phyloP scores from a whole-genome alignment of 768 basidiomycete species.

The Kwoniella europaea region DNA sequence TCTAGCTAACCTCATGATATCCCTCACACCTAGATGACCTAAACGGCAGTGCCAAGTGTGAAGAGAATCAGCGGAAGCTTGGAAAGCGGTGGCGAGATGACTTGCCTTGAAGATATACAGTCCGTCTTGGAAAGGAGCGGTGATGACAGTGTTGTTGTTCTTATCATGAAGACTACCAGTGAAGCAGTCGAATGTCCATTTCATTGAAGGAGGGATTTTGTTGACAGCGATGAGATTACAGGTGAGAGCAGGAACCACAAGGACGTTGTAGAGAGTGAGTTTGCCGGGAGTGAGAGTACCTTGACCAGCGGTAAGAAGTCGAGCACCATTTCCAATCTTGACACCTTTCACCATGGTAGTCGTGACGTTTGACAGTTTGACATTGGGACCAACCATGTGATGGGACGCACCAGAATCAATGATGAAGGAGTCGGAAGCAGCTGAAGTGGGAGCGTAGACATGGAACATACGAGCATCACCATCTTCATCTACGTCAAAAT shows the following conservation, averaged over 20 bases:
- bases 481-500: background rate
- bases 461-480: background rate
- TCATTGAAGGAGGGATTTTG: slow-evolving; percentile 1
- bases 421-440: slow-evolving; percentile 9
- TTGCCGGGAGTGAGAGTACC: background rate
- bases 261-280: slow-evolving; percentile 4
- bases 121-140: slow-evolving; percentile 4
- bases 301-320: background rate
- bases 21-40: slow-evolving; percentile 10
- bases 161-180: background rate
- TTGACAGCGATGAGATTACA: slow-evolving; percentile 20
- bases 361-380: slow-evolving; percentile 1
- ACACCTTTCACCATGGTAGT: background rate
- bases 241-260: slow-evolving; percentile 6
- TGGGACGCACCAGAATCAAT: slow-evolving; percentile 25
- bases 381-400: slow-evolving; percentile 20
- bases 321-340: slow-evolving; percentile 16
- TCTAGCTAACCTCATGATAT: slow-evolving; percentile 11
- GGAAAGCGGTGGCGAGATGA: background rate
- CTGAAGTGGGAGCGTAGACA: background rate
- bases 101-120: slow-evolving; percentile 13
- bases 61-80: slow-evolving; percentile 8
- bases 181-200: slow-evolving; percentile 10
- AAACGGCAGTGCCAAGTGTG: slow-evolving; percentile 2
- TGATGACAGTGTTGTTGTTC: background rate